Evolutionary conservation across 108 stramenopile species (phyloP).

Genomic region (Cyclotella sp.): DNA sequence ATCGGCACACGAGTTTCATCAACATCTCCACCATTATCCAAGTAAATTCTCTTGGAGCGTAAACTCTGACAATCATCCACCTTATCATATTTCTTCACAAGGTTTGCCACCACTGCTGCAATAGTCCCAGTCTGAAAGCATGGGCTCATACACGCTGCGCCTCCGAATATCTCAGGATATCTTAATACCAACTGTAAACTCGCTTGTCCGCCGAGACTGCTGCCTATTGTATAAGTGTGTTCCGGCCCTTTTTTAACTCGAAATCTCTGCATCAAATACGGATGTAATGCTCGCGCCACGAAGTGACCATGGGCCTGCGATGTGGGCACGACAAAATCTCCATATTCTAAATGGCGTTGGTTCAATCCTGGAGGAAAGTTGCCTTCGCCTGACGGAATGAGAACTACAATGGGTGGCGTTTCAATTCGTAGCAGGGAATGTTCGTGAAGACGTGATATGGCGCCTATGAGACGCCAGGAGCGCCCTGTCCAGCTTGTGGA

Average conservation of each 20-base stretch:
- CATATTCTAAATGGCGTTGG: slow-evolving; percentile 69
- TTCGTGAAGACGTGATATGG: slow-evolving; percentile 66
- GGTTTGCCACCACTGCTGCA: slow-evolving; percentile 41
- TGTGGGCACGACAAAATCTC: slow-evolving; percentile 56
- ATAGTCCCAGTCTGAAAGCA: slow-evolving; percentile 68
- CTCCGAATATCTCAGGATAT: slow-evolving; percentile 69
- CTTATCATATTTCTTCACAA: not conserved
- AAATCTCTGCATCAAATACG: slow-evolving; percentile 59
- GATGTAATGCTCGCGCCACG: slow-evolving; percentile 67
- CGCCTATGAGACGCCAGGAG: slow-evolving; percentile 74
- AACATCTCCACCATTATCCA: slow-evolving; percentile 78
- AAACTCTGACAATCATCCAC: slow-evolving; percentile 19
- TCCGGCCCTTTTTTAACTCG: slow-evolving; percentile 53
- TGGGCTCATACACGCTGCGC: slow-evolving; percentile 72
- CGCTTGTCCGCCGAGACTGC: slow-evolving; percentile 77
- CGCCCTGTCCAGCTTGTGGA: slow-evolving; percentile 76
- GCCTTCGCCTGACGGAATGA: slow-evolving; percentile 50
- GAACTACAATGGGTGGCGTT: slow-evolving; percentile 53
- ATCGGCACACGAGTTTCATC: slow-evolving; percentile 59
- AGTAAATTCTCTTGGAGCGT: slow-evolving; percentile 59
- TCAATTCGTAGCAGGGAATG: slow-evolving; percentile 35
- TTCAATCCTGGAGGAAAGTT: slow-evolving; percentile 36
- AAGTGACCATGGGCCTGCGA: slow-evolving; percentile 74
- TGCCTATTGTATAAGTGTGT: slow-evolving; percentile 58
- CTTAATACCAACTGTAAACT: slow-evolving; percentile 64